Evolutionary conservation across 73 alveolate species (phyloP).

Genomic region (Halteria grandinella): DNA sequence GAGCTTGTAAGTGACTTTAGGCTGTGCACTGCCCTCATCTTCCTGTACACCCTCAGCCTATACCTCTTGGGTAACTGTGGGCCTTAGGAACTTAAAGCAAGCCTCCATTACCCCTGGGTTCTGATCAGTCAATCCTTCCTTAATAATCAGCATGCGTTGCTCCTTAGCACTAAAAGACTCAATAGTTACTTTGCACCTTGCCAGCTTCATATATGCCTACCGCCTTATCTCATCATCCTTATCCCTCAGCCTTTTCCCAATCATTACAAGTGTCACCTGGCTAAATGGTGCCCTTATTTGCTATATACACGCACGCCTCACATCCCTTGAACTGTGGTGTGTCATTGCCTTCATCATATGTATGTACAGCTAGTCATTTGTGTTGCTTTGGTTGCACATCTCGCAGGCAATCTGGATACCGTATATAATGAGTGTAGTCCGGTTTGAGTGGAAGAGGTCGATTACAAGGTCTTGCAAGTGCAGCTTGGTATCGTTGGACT

Average conservation of each 20-base stretch:
- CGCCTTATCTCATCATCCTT: constrained; percentile 38
- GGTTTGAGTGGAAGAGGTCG: too few species aligned
- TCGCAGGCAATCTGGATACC: background rate
- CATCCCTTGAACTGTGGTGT: constrained; percentile 14
- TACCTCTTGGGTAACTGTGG: too few species aligned
- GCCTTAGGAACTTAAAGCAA: constrained; percentile 14
- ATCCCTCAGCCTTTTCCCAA: constrained; percentile 29
- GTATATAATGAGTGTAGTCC: too few species aligned
- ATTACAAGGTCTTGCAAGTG: too few species aligned
- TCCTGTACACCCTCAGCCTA: background rate
- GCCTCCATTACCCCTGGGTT: constrained; percentile 6
- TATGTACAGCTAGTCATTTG: constrained; percentile 15
- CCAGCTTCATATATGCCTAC: constrained; percentile 9
- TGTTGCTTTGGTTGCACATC: background rate
- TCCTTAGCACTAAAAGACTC: constrained; percentile 21
- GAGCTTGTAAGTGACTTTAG: too few species aligned
- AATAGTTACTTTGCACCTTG: background rate
- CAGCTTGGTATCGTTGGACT: too few species aligned
- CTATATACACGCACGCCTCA: background rate
- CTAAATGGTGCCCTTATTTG: constrained; percentile 19
- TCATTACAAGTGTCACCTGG: background rate
- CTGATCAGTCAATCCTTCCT: constrained; percentile 36
- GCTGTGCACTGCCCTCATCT: constrained; percentile 26
- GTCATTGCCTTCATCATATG: constrained; percentile 6
- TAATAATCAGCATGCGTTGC: constrained; percentile 20